These are phyloP conservation scores for Crithidia expoeki DNA, from an alignment of 208 protist genomes.

Conservation along the genomic window DNA sequence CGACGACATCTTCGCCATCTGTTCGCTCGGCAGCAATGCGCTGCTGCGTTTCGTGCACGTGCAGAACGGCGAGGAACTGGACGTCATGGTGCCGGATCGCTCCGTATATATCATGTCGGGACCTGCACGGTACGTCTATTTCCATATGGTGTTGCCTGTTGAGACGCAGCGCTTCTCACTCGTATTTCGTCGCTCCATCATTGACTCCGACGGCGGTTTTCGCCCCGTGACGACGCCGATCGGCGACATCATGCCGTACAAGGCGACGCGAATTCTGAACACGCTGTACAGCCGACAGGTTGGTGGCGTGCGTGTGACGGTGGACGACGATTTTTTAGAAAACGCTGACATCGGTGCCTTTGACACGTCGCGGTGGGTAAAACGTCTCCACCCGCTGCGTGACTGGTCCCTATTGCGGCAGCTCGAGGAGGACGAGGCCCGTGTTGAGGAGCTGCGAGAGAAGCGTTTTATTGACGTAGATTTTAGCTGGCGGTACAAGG, in stretches of 20 bases:
- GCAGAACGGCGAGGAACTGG: constrained; percentile 87
- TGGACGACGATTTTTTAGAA: constrained; percentile 85
- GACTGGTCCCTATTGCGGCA: constrained; percentile 86
- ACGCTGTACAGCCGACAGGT: constrained; percentile 86
- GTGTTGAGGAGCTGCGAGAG: constrained; percentile 71
- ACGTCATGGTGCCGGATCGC: constrained; percentile 84
- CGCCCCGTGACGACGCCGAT: constrained; percentile 68
- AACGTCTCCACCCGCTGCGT: constrained; percentile 76
- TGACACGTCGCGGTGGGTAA: constrained; percentile 85
- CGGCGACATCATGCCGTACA: constrained; percentile 79
- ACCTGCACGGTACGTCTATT: constrained; percentile 87
- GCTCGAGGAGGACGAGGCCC: constrained; percentile 86
- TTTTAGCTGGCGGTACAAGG: constrained; percentile 79
- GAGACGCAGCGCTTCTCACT: constrained; percentile 87
- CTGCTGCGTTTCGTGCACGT: constrained; percentile 87
- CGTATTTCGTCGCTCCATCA: constrained; percentile 86
- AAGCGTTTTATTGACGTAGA: constrained; percentile 82
- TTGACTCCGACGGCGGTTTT: constrained; percentile 88
- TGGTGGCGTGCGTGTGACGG: constrained; percentile 74
- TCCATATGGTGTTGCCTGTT: constrained; percentile 90
- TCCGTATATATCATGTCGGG: constrained; percentile 89
- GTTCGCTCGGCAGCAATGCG: constrained; percentile 80
- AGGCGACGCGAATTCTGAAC: constrained; percentile 84
- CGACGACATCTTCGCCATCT: constrained; percentile 89
- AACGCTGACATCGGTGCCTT: constrained; percentile 80